These are phyloP conservation scores for Nigrospora osmanthi DNA, from an alignment of 2,329 filamentous ascomycete genomes.

Conservation along the genomic window DNA sequence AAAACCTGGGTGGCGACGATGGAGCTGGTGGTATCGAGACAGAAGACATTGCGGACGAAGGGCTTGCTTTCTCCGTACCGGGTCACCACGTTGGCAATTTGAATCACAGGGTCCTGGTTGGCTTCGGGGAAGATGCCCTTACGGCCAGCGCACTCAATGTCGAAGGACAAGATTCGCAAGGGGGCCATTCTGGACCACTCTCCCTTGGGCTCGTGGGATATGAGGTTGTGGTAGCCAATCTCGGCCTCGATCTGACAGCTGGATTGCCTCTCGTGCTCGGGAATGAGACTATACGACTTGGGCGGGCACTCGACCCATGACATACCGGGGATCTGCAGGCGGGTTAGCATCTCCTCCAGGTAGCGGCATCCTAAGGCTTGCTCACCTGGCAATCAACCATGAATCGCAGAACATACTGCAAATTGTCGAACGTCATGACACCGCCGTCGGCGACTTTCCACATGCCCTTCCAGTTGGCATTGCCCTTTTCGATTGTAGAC, in stretches of 20 bases:
- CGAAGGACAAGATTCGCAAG: conserved; percentile 85
- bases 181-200: conserved; percentile 99
- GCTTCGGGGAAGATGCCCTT: conserved; percentile 97
- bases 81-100: conserved; percentile 95
- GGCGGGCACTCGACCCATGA: conserved; percentile 88
- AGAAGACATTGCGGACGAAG: conserved; percentile 95
- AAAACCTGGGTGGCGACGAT: conserved; percentile 94
- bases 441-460: conserved; percentile 67
- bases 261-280: conserved; percentile 63
- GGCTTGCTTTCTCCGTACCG: conserved; percentile 92
- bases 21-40: conserved; percentile 80
- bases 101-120: conserved; percentile 86
- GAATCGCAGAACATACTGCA: conserved; percentile 90
- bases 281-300: conserved; percentile 63
- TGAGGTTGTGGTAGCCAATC: conserved; percentile 72
- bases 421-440: conserved; percentile 88
- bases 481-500: conserved; percentile 62
- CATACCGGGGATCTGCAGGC: conserved; percentile 73
- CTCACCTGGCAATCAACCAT: conserved; percentile 91
- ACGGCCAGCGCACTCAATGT: conserved; percentile 96
- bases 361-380: background rate
- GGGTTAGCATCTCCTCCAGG: conserved; percentile 10
- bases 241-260: conserved; percentile 95
- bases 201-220: conserved; percentile 80
- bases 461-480: conserved; percentile 82